Percentiles rank a stretch among this genome's conserved stretches.
phyloP scores from a whole-genome alignment of 2,329 filamentous ascomycete genomes.

The Xylaria polymorpha region DNA sequence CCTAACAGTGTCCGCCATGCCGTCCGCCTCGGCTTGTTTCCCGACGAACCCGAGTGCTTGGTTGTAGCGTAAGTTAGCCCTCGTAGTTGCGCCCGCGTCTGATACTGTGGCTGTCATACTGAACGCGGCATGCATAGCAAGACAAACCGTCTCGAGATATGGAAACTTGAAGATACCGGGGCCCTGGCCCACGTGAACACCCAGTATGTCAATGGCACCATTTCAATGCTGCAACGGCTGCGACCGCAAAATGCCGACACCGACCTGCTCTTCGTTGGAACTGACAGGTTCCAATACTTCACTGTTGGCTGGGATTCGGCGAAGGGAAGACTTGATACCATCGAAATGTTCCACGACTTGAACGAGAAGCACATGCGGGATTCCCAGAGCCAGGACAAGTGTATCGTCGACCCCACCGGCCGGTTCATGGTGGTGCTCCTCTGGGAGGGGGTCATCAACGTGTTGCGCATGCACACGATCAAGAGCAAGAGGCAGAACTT shows the following conservation, averaged over 20 bases:
- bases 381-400: slow-evolving; percentile 84
- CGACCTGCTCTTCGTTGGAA: slow-evolving; percentile 92
- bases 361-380: slow-evolving; percentile 75
- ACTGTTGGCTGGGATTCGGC: slow-evolving; percentile 83
- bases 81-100: not conserved
- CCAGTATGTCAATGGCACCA: slow-evolving; percentile 82
- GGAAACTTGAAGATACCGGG: slow-evolving; percentile 74
- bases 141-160: slow-evolving; percentile 87
- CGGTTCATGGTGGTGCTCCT: slow-evolving; percentile 68
- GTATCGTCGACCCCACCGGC: slow-evolving; percentile 84
- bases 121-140: slow-evolving; percentile 66
- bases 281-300: slow-evolving; percentile 90
- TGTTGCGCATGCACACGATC: slow-evolving; percentile 62
- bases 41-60: slow-evolving; percentile 80
- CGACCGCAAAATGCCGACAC: slow-evolving; percentile 77
- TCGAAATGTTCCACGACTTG: slow-evolving; percentile 63
- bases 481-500: slow-evolving; percentile 60
- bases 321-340: slow-evolving; percentile 61
- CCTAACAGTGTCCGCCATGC: slow-evolving; percentile 93
- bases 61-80: slow-evolving; percentile 79
- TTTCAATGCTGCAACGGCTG: slow-evolving; percentile 85
- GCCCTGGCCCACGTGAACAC: slow-evolving; percentile 67
- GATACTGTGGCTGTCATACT: slow-evolving; percentile 43
- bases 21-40: slow-evolving; percentile 80
- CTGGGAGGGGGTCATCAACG: slow-evolving; percentile 69